phyloP scores from a whole-genome alignment of 2,329 filamentous ascomycete species.

The Endocalyx cinctus region DNA sequence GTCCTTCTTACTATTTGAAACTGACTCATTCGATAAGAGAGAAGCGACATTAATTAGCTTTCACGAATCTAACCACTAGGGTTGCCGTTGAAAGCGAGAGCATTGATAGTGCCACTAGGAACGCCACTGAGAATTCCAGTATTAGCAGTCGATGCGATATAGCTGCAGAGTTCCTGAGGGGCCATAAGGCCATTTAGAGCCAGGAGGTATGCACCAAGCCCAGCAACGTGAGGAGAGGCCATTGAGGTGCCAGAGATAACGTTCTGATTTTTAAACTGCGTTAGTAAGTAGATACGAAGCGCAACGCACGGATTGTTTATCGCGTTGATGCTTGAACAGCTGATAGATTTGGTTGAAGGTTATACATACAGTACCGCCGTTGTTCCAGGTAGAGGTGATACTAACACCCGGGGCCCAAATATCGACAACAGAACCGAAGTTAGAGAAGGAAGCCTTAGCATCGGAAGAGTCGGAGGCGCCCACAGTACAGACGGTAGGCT shows the following conservation, averaged over 20 bases:
- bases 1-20: too few species aligned
- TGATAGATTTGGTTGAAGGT: too few species aligned
- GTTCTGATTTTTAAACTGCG: slow-evolving; percentile 25
- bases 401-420: slow-evolving; percentile 39
- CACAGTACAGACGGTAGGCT: slow-evolving; percentile 46
- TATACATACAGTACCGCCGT: slow-evolving; percentile 25
- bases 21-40: too few species aligned
- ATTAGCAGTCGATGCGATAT: slow-evolving; percentile 36
- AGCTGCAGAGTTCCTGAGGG: slow-evolving; percentile 38
- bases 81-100: slow-evolving; percentile 29
- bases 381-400: slow-evolving; percentile 38
- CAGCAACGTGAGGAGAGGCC: slow-evolving; percentile 57
- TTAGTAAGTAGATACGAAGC: too few species aligned
- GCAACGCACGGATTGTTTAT: too few species aligned
- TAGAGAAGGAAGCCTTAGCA: slow-evolving; percentile 40
- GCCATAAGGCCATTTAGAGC: slow-evolving; percentile 34
- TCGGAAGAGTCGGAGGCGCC: slow-evolving; percentile 40
- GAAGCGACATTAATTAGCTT: too few species aligned
- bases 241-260: slow-evolving; percentile 57
- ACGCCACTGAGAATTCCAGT: slow-evolving; percentile 32
- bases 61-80: slow-evolving; percentile 12
- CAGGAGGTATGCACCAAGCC: slow-evolving; percentile 56
- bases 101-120: slow-evolving; percentile 30
- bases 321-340: too few species aligned
- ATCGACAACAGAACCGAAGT: slow-evolving; percentile 42